A percentile compares a stretch with the other conserved stretches of the same genome.
phyloP scores from a whole-genome alignment of 2,329 filamentous ascomycete species.

The Teratosphaeria nubilosa region DNA sequence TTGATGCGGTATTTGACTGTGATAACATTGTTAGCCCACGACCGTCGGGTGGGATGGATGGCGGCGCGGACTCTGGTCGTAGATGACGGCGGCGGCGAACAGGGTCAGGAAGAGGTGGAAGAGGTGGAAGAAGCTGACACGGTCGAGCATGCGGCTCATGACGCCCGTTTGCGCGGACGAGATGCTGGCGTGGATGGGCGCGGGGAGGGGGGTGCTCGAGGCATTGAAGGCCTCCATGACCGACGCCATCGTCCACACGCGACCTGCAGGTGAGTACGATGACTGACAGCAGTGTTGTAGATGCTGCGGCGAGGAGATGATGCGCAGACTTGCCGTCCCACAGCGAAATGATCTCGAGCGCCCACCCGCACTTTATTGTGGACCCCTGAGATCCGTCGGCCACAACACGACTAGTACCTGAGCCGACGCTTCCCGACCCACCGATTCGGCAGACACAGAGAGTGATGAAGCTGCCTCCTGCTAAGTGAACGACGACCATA shows the following conservation, averaged over 20 bases:
- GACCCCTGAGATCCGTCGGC: no score
- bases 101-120: conserved; percentile 62
- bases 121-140: conserved; percentile 51
- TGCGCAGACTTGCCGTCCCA: no score
- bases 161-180: conserved; percentile 45
- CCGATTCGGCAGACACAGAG: no score
- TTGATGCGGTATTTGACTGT: conserved; percentile 37
- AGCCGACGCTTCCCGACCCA: no score
- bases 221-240: conserved; percentile 25
- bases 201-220: conserved; percentile 16
- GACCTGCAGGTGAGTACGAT: neutral
- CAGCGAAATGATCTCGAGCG: no score
- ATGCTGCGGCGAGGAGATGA: no score
- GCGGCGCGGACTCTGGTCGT: conserved; percentile 71
- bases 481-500: no score
- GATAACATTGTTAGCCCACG: neutral
- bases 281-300: no score
- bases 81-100: conserved; percentile 61
- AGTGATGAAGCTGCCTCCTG: no score
- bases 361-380: no score
- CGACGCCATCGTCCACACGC: conserved; percentile 14
- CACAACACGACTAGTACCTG: no score
- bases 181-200: conserved; percentile 52
- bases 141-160: conserved; percentile 47
- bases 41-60: neutral